phyloP scores from a whole-genome alignment of 73 alveolate species.

The Effrenium voratum region DNA sequence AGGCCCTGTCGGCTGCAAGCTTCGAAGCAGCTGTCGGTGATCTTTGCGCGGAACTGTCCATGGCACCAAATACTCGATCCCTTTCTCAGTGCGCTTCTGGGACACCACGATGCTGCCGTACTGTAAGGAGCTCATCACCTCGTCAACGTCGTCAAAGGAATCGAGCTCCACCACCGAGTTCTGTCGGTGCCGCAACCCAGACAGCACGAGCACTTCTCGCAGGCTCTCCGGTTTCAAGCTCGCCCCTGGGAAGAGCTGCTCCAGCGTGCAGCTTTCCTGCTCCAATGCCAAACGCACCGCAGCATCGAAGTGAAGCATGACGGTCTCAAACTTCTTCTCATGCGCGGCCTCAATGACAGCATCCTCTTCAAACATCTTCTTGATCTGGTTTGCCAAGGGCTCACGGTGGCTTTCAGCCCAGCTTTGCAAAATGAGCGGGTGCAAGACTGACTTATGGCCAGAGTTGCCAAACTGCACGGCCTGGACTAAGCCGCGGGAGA shows the following conservation, averaged over 20 bases:
- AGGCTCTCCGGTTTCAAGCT: not conserved
- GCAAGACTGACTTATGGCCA: not conserved
- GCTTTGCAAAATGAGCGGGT: not conserved
- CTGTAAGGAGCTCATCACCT: not conserved
- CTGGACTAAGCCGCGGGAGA: not conserved
- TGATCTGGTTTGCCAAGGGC: not conserved
- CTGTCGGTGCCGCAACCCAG: not conserved
- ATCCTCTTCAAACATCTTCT: not conserved
- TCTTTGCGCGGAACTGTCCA: not conserved
- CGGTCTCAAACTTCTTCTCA: not conserved
- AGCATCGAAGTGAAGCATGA: not conserved
- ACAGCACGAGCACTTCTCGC: not conserved
- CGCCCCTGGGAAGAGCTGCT: constrained; percentile 7
- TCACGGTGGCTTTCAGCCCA: not conserved
- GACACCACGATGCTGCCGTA: too few relatives aligned
- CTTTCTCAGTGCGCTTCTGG: not conserved
- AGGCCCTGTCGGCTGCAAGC: too few relatives aligned
- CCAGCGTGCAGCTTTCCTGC: not conserved
- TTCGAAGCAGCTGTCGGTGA: not conserved
- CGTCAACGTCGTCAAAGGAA: not conserved
- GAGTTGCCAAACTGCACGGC: not conserved
- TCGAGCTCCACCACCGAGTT: not conserved
- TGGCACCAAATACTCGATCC: not conserved
- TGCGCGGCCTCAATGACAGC: not conserved
- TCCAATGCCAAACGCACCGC: constrained; percentile 5